These are phyloP conservation scores for Mycena metata DNA, from an alignment of 768 basidiomycete genomes.

Conservation along the genomic window DNA sequence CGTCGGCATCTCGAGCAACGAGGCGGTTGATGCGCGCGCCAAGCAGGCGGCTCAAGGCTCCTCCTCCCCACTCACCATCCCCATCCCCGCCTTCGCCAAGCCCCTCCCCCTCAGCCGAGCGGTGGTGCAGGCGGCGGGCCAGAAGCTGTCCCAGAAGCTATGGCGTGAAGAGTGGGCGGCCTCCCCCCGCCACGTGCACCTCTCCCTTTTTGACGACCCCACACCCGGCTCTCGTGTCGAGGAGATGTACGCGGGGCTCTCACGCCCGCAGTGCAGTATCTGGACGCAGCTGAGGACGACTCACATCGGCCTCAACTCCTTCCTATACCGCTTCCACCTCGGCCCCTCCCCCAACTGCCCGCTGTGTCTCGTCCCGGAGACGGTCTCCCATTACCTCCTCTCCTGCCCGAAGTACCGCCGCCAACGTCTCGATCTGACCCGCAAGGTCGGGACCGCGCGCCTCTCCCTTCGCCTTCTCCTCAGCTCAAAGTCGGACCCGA, in stretches of 20 bases:
- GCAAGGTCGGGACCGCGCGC: not conserved
- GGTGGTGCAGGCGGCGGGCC: too few species aligned
- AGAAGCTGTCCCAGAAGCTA: too few species aligned
- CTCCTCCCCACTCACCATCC: too few species aligned
- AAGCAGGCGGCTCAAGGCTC: too few species aligned
- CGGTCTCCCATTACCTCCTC: conserved; percentile 3
- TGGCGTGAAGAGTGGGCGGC: not conserved
- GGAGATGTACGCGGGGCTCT: not conserved
- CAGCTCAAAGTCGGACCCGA: not conserved
- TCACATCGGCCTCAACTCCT: not conserved
- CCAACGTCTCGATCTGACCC: not conserved
- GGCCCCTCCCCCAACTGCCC: not conserved
- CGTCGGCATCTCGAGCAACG: too few species aligned
- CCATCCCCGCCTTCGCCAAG: too few species aligned
- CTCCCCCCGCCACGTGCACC: not conserved
- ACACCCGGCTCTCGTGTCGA: not conserved
- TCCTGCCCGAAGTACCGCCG: not conserved
- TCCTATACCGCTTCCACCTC: not conserved
- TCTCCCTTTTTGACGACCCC: conserved; percentile 2
- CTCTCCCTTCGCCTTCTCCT: conserved; percentile 6
- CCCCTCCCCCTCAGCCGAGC: too few species aligned
- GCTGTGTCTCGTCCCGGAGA: not conserved
- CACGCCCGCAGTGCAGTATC: not conserved
- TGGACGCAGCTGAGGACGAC: not conserved
- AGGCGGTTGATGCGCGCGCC: too few species aligned